Percentiles rank a stretch among this genome's conserved stretches.
Conservation (phyloP, 805 yeast genomes). For the Candida piceae region DNA sequence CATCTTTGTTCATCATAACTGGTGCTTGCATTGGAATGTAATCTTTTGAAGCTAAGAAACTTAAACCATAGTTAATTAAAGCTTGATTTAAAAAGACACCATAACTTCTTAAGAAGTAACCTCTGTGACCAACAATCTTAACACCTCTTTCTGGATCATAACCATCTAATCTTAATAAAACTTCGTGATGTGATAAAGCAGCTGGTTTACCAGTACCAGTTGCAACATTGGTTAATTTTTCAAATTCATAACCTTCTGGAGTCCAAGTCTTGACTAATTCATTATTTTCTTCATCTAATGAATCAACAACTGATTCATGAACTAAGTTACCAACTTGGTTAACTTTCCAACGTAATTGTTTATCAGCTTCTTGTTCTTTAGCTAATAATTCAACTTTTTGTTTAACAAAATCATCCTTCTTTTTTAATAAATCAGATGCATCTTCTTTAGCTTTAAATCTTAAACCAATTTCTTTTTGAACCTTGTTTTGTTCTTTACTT, state of each 20-base stretch:
- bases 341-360: constrained; percentile 69
- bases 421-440: constrained; percentile 73
- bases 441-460: constrained; percentile 95
- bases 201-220: constrained; percentile 76
- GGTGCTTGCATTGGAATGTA: constrained; percentile 96
- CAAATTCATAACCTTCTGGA: constrained; percentile 56
- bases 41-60: constrained; percentile 66
- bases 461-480: constrained; percentile 90
- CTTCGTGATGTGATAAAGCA: constrained; percentile 88
- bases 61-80: constrained; percentile 90
- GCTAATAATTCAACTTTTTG: constrained; percentile 63
- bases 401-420: constrained; percentile 70
- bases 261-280: constrained; percentile 83
- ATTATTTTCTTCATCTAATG: constrained; percentile 87
- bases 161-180: constrained; percentile 89
- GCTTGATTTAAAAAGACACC: constrained; percentile 99
- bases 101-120: constrained; percentile 88
- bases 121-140: constrained; percentile 96
- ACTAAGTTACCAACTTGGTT: constrained; percentile 91
- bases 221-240: constrained; percentile 57
- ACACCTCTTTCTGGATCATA: constrained; percentile 99
- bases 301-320: constrained; percentile 84
- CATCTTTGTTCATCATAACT: constrained; percentile 99
- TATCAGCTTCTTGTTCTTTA: constrained; percentile 77
- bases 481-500: constrained; percentile 81